A percentile compares a stretch with the other conserved stretches of the same genome.
Conservation (phyloP, 2,329 filamentous ascomycete genomes). For the Ilyonectria destructans region DNA sequence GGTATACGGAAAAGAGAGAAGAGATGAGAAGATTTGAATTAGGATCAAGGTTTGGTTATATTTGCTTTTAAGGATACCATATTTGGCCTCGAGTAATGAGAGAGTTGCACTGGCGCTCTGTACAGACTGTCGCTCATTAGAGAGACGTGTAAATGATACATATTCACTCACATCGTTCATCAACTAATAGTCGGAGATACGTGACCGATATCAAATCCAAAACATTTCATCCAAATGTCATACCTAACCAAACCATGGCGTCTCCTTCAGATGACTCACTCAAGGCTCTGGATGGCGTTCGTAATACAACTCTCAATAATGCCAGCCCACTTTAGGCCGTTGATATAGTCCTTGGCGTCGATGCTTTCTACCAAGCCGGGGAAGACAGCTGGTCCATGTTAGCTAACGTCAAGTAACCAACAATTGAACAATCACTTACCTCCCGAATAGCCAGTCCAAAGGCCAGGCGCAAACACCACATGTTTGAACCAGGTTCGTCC, state of each 20-base stretch:
- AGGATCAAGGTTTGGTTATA: background rate
- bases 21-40: background rate
- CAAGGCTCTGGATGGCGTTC: constrained; percentile 62
- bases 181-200: background rate
- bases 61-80: background rate
- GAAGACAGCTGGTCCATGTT: constrained; percentile 66
- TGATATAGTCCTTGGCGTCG: constrained; percentile 71
- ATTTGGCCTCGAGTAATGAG: background rate
- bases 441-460: constrained; percentile 93
- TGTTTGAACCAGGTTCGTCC: constrained; percentile 93
- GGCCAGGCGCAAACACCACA: constrained; percentile 90
- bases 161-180: background rate
- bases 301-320: constrained; percentile 71
- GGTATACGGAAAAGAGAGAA: background rate
- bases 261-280: constrained; percentile 11
- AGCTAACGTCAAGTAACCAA: background rate
- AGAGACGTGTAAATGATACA: background rate
- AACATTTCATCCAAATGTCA: background rate
- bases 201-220: background rate
- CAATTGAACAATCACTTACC: constrained; percentile 61
- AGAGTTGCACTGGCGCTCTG: background rate
- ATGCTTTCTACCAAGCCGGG: constrained; percentile 76
- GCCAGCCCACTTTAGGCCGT: constrained; percentile 72
- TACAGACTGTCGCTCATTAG: background rate
- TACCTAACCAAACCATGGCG: background rate